Evolutionary conservation across 306 rosid species (phyloP), one percentile per base, ranked within the genome.

Genomic region (Corylus avellana): DNA sequence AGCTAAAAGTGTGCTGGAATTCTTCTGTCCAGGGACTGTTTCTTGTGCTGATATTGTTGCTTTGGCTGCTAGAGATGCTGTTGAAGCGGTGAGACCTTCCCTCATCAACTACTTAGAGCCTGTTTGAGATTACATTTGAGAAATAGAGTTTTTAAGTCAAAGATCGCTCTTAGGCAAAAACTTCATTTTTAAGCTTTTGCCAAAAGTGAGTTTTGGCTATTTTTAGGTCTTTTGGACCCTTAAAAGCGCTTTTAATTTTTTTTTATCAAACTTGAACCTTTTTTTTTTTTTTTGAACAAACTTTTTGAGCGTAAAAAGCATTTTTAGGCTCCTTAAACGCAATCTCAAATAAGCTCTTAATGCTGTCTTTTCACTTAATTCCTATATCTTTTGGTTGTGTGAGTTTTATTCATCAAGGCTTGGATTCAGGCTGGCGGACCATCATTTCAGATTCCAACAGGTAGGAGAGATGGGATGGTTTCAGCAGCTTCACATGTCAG

Each of bases 1-100:
- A 39, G 97, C 94, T 18, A 94, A 94, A 80, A 82, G 91, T 69
- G 66, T 85, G 58, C 83, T 89, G 20, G 97, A 94, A 74, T 12
- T 87, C 3, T 84, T 94, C 57, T 94, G 97, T 70, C 98, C 97
- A 0, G 87, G 70, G 82, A 90, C 89, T 11, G 98, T 94, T 84
- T 94, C 98, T 78, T 92, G 98, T 70, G 97, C 98, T 47, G 98
- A 94, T 81, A 86, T 94, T 72, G 77, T 94, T 79, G 98, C 90
- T 78, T 70, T 94, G 74, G 97, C 97, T 73, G 97, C 98, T 5
- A 88, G 97, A 88, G 98, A 94, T 82, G 97, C 98, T 0, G 94
- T 94, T 82, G 98, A 88, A 82, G 53, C 86, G 77, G 97, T 92
- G 77, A 87, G 94, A 44, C 27, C 29, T 37, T 79, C 51, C 73